Conservation (phyloP, 139 green algal genomes). For the Micractinium conductrix region DNA sequence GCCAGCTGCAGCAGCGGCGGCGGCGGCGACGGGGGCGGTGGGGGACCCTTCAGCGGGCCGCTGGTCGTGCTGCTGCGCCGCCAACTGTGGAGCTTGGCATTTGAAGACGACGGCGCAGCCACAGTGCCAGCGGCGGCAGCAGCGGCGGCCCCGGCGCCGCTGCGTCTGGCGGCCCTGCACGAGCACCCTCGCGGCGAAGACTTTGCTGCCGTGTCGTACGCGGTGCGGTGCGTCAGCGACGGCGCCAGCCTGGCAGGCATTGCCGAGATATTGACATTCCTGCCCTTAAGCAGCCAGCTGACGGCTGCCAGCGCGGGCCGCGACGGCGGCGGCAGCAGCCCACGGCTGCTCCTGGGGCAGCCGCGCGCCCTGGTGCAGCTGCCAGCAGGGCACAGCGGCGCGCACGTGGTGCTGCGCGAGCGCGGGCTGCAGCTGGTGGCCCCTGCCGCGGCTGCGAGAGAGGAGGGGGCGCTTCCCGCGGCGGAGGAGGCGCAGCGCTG, state of each 20-base stretch:
- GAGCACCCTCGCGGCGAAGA: background rate
- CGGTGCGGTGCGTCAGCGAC: background rate
- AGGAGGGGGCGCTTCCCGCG: background rate
- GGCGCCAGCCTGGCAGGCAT: background rate
- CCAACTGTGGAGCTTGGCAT: background rate
- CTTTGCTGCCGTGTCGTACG: background rate
- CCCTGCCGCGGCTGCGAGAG: background rate
- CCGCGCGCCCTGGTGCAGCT: slow-evolving; percentile 5
- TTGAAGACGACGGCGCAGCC: background rate
- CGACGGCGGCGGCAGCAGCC: background rate
- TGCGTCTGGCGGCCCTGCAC: background rate
- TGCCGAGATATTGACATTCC: background rate
- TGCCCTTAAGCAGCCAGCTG: background rate
- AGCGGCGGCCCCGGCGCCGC: background rate
- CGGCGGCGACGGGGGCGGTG: background rate
- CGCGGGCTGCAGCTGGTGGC: background rate
- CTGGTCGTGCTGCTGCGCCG: background rate
- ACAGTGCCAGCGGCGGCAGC: background rate
- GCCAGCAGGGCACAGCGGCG: background rate
- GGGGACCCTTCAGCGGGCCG: background rate
- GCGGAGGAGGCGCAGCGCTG: background rate
- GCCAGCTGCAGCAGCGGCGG: background rate
- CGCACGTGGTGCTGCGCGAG: background rate
- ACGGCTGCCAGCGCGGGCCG: background rate
- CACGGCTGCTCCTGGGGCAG: background rate